These are phyloP conservation scores for Cyberlindnera euphorbiae DNA, from an alignment of 805 yeast genomes.

Conservation along the genomic window DNA sequence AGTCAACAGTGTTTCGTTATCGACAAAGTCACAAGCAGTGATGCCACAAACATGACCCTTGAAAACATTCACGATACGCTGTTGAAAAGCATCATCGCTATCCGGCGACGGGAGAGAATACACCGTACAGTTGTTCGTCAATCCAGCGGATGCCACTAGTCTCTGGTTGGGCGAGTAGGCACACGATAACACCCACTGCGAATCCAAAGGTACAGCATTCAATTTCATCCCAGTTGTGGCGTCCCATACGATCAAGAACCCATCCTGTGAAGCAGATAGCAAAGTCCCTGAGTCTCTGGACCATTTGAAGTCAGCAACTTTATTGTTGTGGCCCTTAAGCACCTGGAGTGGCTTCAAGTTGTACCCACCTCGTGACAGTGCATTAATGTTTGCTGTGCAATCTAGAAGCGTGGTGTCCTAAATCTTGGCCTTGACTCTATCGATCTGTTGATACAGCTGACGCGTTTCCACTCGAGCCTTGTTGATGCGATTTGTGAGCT, in stretches of 20 bases:
- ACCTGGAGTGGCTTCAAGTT: constrained; percentile 35
- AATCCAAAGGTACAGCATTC: constrained; percentile 66
- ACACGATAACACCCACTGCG: constrained; percentile 76
- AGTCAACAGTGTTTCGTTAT: constrained; percentile 53
- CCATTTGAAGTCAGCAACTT: constrained; percentile 70
- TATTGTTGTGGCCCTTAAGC: constrained; percentile 59
- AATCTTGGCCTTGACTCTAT: constrained; percentile 35
- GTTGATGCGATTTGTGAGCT: constrained; percentile 22
- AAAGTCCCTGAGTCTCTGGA: constrained; percentile 53
- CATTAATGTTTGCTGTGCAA: constrained; percentile 27
- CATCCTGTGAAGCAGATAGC: constrained; percentile 81
- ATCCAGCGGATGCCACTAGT: constrained; percentile 74
- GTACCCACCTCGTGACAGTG: constrained; percentile 14
- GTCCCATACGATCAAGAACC: constrained; percentile 82
- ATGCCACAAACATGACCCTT: constrained; percentile 84
- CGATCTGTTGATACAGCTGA: constrained; percentile 45
- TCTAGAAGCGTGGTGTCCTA: constrained; percentile 43
- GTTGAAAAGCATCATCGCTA: constrained; percentile 31
- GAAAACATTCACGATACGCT: constrained; percentile 46
- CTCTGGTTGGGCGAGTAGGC: constrained; percentile 64
- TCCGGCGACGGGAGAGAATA: constrained; percentile 38
- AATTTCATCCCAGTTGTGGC: constrained; percentile 64
- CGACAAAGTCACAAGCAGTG: constrained; percentile 66
- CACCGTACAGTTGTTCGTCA: constrained; percentile 73
- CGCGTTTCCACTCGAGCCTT: constrained; percentile 42